These are phyloP conservation scores for Aspergillus sp. DNA, from an alignment of 2,329 filamentous ascomycete genomes.

Conservation along the genomic window DNA sequence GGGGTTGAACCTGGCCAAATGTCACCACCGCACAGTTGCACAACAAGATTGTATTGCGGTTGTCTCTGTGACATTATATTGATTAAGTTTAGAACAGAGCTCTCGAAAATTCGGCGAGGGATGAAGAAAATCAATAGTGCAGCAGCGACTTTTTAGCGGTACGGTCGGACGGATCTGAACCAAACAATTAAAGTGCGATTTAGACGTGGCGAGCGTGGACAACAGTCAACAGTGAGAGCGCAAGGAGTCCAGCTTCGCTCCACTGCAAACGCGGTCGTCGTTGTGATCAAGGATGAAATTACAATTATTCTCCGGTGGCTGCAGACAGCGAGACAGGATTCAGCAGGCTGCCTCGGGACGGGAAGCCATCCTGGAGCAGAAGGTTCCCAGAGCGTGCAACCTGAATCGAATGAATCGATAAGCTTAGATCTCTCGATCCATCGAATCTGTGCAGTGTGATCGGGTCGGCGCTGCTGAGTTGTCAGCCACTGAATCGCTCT, in stretches of 20 bases:
- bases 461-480: background rate
- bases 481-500: background rate
- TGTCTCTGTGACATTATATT: background rate
- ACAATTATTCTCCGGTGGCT: too few species aligned
- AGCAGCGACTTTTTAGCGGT: background rate
- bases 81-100: too few species aligned
- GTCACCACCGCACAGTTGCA: background rate
- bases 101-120: too few species aligned
- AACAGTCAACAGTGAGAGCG: too few species aligned
- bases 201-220: conserved; percentile 2
- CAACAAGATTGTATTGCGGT: background rate
- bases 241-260: too few species aligned
- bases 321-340: too few species aligned
- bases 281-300: too few species aligned
- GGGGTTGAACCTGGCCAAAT: background rate
- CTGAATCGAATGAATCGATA: background rate
- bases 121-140: too few species aligned
- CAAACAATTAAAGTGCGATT: background rate
- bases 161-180: conserved; percentile 1
- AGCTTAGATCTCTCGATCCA: background rate
- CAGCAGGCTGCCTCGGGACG: too few species aligned
- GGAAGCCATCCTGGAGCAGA: too few species aligned
- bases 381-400: background rate
- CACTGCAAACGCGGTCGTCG: too few species aligned
- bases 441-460: background rate